Evolutionary conservation across 768 basidiomycete genomes (phyloP), one percentile per base, ranked within the genome.

Genomic region (Russula dissimulans): DNA sequence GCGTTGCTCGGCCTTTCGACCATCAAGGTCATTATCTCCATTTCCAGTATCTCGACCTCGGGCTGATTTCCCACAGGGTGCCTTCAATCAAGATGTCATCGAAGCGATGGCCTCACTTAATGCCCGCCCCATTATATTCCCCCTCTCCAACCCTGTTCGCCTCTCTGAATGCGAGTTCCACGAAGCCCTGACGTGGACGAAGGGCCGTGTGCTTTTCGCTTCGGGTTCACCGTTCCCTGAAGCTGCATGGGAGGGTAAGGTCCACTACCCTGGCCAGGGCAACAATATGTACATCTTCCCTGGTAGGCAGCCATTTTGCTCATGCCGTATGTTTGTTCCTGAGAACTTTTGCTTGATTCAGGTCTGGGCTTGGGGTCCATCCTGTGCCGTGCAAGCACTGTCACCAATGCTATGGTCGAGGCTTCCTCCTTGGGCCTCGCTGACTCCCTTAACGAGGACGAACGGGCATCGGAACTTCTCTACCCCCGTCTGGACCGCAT

Each of bases 251-350:
- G 71, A 78, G 39, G 84, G 83, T 34, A 76, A 74, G 55, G 77
- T 65, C 38, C 74, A 86, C 65, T 84, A 86, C 64, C 85, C 94
- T 2, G 90, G 91, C 26, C 95, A 97, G 73, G 93, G 93, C 31
- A 97, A 95, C 71, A 97, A 95, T 72, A 93, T 94, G 90, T 89
- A 88, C 71, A 87, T 88, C 68, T 86, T 86, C 78, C 84, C 84
- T 51, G 81, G 83, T 82, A 44, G 15, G 72, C 67, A 18, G 14
- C 38, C 14, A 15, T 42, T 53, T 11, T 29, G 12, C 18, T 48
- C 29, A n/a, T 42, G 38, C 17, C 38, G 46, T 44, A 14, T 34
- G 32, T 14, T 53, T 39, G 29, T 52, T 62, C 42, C 26, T 59
- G 57, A 62, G 8, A 39, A 26, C 18, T 42, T 52, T 54, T 36